Evolutionary conservation across 2,329 filamentous ascomycete genomes (phyloP), one percentile per base, ranked within the genome.

Genomic region (Paracoccidioides lutzii): DNA sequence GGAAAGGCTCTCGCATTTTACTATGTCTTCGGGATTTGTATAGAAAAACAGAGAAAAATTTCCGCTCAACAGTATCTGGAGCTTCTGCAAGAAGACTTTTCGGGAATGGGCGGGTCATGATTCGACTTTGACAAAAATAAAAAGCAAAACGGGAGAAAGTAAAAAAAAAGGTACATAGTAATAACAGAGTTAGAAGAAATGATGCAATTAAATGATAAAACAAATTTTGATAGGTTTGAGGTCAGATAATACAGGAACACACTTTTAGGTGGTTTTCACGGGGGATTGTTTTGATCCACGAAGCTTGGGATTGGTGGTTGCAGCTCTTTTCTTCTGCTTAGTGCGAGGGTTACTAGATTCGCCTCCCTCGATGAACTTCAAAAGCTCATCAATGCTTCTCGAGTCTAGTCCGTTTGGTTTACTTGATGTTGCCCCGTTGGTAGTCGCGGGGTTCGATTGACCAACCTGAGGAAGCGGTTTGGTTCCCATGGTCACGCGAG

Each of bases 351-450:
- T 65, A 58, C 65, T 67, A 32, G 70, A 58, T 37, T 76, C 78
- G 40, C 67, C 69, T 35, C 90, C 91, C 71, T 97, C 93, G 63
- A 98, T 97, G 72, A 91, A 97, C 71, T 87, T 88, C 68, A 98
- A 78, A 43, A 98, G 76, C 70, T 98, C 91, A 64, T 97, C 90
- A 60, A 98, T 90, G 73, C 84, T 95, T 64, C 90, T 81, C 55
- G 85, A 82, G 68, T 94, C 88, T 50, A 90, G 75, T 32, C 66
- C 65, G 40, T 69, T 70, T 70, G 22, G 22, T 22, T 69, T 60
- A 62, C 69, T 46, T 61, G 67, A 49, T 28, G 67, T 67, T 22
- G 69, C 68, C 30, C 66, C 66, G 38, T 69, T 72, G 7, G 74
- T 69, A 56, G 77, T 77, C 12, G 55, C 56, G 1, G 76, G 71